Conservation (phyloP, 208 protist species). For the Leishmania lainsoni region DNA sequence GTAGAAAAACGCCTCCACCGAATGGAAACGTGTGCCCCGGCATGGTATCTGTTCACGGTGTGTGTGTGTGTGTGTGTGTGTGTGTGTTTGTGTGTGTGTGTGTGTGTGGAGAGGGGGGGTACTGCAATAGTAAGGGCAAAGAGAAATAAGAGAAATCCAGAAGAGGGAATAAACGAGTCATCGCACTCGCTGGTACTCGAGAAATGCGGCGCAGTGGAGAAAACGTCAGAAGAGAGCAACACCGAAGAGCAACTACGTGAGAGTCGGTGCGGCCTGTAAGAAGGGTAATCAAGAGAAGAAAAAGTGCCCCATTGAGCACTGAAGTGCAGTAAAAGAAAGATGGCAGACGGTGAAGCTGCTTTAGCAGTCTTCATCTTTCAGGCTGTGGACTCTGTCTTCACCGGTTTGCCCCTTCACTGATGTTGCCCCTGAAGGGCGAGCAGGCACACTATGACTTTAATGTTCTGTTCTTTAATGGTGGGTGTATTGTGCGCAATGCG, state of each 20-base stretch:
- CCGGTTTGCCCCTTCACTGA: neutral
- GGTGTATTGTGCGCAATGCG: neutral
- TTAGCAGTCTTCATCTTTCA: neutral
- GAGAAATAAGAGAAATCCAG: neutral
- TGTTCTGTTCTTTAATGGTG: neutral
- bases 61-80: neutral
- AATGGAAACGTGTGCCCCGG: neutral
- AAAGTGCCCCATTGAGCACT: neutral
- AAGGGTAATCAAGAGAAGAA: neutral
- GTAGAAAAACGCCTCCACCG: neutral
- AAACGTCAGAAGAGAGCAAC: neutral
- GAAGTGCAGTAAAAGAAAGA: neutral
- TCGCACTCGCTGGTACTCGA: neutral
- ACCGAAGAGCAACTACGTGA: neutral
- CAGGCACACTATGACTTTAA: neutral
- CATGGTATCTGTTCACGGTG: neutral
- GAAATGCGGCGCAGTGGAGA: neutral
- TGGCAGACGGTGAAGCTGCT: neutral
- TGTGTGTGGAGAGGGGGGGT: neutral
- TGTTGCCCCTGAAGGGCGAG: neutral
- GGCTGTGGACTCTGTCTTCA: neutral
- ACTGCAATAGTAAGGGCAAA: neutral
- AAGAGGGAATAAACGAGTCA: neutral
- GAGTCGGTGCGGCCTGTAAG: neutral
- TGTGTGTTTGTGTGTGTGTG: neutral